These are phyloP conservation scores for Stachybotrys chlorohalonatus DNA, from an alignment of 2,329 filamentous ascomycete species.

Conservation along the genomic window DNA sequence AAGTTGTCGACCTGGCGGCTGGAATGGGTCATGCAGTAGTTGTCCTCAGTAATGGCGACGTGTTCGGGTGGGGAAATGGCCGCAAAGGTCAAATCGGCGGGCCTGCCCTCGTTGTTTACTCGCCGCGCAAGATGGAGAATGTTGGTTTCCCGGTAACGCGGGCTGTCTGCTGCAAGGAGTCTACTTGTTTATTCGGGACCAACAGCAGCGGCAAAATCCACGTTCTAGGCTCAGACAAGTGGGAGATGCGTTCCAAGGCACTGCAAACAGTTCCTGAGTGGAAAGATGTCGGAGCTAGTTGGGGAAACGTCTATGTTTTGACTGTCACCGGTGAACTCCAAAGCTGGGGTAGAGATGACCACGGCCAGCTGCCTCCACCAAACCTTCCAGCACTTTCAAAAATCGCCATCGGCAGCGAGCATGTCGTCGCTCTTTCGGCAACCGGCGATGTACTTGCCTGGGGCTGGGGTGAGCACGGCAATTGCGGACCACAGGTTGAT, in stretches of 20 bases:
- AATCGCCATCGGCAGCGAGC: constrained; percentile 84
- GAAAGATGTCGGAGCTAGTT: constrained; percentile 66
- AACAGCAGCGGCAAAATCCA: constrained; percentile 47
- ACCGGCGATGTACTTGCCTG: constrained; percentile 66
- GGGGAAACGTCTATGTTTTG: constrained; percentile 73
- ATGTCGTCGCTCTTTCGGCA: constrained; percentile 63
- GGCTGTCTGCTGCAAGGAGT: constrained; percentile 75
- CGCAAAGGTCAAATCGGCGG: constrained; percentile 76
- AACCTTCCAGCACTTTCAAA: constrained; percentile 47
- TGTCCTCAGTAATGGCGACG: constrained; percentile 64
- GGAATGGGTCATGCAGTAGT: constrained; percentile 71
- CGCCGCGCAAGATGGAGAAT: constrained; percentile 51
- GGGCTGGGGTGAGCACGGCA: constrained; percentile 98
- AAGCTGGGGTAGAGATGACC: constrained; percentile 79
- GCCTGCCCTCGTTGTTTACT: constrained; percentile 41
- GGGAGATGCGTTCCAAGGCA: constrained; percentile 49
- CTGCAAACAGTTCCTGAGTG: constrained; percentile 47
- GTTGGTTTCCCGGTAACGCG: constrained; percentile 53
- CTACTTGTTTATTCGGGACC: constrained; percentile 62
- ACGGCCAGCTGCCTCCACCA: constrained; percentile 65
- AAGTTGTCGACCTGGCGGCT: constrained; percentile 58
- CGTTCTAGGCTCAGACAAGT: constrained; percentile 70
- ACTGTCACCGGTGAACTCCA: constrained; percentile 48
- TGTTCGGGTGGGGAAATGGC: constrained; percentile 83
- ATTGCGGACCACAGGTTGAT: constrained; percentile 66